phyloP scores from a whole-genome alignment of 768 basidiomycete species.

The Lentinus brumalis region DNA sequence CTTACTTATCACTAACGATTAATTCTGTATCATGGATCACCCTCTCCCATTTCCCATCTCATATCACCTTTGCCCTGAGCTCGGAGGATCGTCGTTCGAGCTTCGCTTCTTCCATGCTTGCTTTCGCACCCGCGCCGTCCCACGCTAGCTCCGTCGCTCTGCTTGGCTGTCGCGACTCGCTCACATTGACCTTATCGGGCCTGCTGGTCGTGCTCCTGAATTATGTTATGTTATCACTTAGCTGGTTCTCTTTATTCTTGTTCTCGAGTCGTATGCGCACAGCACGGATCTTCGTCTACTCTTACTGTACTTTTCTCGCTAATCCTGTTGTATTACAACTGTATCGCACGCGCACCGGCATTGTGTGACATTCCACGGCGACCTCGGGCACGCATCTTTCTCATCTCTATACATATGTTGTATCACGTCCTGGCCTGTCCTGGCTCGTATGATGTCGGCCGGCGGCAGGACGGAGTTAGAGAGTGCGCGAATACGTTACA shows the following conservation, averaged over 20 bases:
- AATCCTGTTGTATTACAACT: slow-evolving; percentile 2
- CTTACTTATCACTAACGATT: slow-evolving; percentile 15
- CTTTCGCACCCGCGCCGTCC: background rate
- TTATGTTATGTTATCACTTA: background rate
- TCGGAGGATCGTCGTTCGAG: no score
- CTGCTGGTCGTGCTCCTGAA: slow-evolving; percentile 13
- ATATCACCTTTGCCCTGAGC: background rate
- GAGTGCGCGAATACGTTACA: no score
- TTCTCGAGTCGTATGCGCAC: background rate
- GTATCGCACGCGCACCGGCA: background rate
- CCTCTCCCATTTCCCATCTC: background rate
- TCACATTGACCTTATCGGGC: background rate
- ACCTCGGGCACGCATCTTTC: no score
- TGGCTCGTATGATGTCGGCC: no score
- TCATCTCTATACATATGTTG: no score
- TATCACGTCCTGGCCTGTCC: no score
- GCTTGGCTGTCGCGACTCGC: background rate
- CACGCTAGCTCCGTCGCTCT: background rate
- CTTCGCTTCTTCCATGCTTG: background rate
- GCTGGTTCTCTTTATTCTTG: background rate
- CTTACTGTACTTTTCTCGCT: background rate
- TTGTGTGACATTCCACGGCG: no score
- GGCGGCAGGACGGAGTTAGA: no score
- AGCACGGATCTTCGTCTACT: background rate
- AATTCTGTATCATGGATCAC: slow-evolving; percentile 13